These are phyloP conservation scores for Whalleya microplaca DNA, from an alignment of 2,329 filamentous ascomycete species.

Conservation along the genomic window DNA sequence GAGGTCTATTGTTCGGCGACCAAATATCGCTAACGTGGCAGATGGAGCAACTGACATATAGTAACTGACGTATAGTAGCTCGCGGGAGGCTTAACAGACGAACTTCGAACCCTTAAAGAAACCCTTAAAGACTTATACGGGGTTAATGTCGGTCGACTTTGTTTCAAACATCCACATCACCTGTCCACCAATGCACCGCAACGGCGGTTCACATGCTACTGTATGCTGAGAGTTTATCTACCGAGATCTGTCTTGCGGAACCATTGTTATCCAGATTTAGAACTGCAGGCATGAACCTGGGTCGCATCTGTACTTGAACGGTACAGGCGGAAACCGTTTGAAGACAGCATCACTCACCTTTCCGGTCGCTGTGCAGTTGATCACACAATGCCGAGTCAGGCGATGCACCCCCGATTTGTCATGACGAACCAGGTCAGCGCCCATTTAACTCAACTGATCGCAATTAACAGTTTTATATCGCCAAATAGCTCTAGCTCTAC, in stretches of 20 bases:
- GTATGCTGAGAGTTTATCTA: neutral
- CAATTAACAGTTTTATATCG: neutral
- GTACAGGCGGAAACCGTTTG: conserved; percentile 7
- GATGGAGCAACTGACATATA: neutral
- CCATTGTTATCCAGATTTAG: conserved; percentile 2
- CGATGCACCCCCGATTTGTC: conserved; percentile 17
- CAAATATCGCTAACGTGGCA: neutral
- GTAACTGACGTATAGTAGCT: neutral
- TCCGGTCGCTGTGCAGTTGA: conserved; percentile 15
- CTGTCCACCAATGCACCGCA: neutral
- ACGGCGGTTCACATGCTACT: neutral
- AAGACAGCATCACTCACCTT: conserved; percentile 1
- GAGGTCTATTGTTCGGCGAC: neutral
- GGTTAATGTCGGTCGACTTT: neutral
- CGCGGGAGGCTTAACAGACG: neutral
- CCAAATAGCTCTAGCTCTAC: too few relatives aligned
- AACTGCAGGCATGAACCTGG: conserved; percentile 23
- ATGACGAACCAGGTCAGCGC: conserved; percentile 2
- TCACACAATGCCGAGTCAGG: conserved; percentile 16
- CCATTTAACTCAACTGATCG: neutral
- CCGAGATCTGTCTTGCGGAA: neutral
- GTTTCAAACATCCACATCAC: neutral
- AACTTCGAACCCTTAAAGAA: too few relatives aligned
- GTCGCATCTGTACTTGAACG: conserved; percentile 8
- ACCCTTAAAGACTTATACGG: too few relatives aligned